Conservation (phyloP, 805 yeast genomes). For the Hemisphaericaspora nanyangensis region DNA sequence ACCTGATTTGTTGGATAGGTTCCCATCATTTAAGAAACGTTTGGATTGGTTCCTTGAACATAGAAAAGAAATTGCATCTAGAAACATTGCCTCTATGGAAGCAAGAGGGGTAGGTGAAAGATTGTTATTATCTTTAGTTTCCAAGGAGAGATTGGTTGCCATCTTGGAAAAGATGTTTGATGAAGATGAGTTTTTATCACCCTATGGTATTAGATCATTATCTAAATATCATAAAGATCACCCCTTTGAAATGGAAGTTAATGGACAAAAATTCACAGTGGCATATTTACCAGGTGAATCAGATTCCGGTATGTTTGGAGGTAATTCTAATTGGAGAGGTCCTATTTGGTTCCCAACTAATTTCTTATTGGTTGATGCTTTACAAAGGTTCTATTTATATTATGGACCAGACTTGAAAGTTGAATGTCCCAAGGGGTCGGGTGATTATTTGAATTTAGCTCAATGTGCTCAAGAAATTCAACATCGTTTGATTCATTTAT, state of each 20-base stretch:
- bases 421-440: constrained; percentile 85
- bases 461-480: constrained; percentile 89
- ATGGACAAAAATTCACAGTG: constrained; percentile 68
- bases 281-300: constrained; percentile 84
- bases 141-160: constrained; percentile 71
- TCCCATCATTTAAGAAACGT: constrained; percentile 79
- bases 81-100: constrained; percentile 85
- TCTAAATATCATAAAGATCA: constrained; percentile 81
- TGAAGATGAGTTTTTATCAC: constrained; percentile 80
- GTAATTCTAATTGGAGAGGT: constrained; percentile 96
- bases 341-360: constrained; percentile 97
- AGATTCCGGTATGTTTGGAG: constrained; percentile 92
- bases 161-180: constrained; percentile 79
- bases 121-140: constrained; percentile 71
- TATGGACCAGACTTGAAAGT: constrained; percentile 83
- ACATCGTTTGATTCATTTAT: constrained; percentile 76
- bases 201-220: constrained; percentile 81
- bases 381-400: constrained; percentile 82
- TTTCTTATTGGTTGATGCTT: constrained; percentile 78
- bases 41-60: constrained; percentile 80
- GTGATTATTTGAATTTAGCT: constrained; percentile 70
- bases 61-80: constrained; percentile 61
- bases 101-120: constrained; percentile 81
- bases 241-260: constrained; percentile 81
- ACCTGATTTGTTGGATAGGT: constrained; percentile 71